phyloP scores from a whole-genome alignment of 331 rosid species.

The Prunus yedoensis region DNA sequence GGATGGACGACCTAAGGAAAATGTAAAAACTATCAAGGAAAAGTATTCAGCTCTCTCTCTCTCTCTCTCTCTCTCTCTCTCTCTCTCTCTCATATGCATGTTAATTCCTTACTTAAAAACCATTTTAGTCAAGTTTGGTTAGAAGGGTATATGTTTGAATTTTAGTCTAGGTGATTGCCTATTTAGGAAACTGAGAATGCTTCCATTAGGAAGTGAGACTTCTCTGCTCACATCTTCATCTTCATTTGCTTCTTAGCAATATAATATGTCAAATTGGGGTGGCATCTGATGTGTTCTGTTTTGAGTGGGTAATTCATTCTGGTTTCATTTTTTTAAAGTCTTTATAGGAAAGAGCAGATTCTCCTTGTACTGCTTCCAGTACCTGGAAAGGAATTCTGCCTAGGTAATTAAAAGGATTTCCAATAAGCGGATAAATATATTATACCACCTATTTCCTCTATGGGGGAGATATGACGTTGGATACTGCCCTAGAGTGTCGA shows the following conservation, averaged over 20 bases:
- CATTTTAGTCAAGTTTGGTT: background rate
- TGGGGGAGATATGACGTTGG: too few species aligned
- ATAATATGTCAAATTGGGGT: background rate
- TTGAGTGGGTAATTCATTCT: background rate
- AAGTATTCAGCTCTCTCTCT: slow-evolving; percentile 31
- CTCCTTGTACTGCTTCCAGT: too few species aligned
- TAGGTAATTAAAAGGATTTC: too few species aligned
- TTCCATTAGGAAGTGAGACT: background rate
- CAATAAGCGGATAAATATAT: too few species aligned
- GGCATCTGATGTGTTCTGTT: background rate
- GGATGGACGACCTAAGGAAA: slow-evolving; percentile 61
- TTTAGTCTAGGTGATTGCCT: background rate
- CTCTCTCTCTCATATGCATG: background rate
- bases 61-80: too few species aligned
- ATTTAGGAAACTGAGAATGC: background rate
- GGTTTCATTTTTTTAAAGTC: too few species aligned
- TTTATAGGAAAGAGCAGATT: too few species aligned
- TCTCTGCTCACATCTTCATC: background rate
- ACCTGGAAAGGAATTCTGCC: too few species aligned
- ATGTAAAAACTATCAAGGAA: slow-evolving; percentile 13
- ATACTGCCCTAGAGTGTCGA: too few species aligned
- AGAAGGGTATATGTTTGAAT: background rate
- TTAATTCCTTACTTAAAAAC: background rate
- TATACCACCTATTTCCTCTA: too few species aligned
- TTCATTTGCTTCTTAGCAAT: background rate